Conservation (phyloP, 139 green algal genomes). For the Micractinium sp. region DNA sequence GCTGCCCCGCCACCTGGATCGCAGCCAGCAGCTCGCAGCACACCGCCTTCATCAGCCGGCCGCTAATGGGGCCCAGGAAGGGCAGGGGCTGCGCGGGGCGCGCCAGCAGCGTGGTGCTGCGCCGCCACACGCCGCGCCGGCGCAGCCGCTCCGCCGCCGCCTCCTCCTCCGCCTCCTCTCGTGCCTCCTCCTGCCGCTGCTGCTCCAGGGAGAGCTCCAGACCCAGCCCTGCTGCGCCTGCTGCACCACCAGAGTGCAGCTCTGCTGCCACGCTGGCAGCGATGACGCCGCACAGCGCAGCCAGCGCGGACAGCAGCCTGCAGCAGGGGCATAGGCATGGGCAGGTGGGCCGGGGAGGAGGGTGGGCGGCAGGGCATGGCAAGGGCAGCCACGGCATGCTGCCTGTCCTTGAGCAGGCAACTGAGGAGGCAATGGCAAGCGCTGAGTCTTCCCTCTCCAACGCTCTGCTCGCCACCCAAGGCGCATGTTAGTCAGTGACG, state of each 20-base stretch:
- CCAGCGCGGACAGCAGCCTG: constrained; percentile 19
- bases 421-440: background rate
- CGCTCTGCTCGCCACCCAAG: background rate
- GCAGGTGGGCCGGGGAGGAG: too few relatives aligned
- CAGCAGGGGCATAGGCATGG: background rate
- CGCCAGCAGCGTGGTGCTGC: background rate
- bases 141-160: background rate
- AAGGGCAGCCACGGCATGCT: background rate
- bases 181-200: background rate
- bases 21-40: constrained; percentile 13
- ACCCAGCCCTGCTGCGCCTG: background rate
- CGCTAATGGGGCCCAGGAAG: constrained; percentile 22
- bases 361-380: background rate
- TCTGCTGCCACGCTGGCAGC: background rate
- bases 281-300: background rate
- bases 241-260: background rate
- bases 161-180: background rate
- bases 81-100: background rate
- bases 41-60: background rate
- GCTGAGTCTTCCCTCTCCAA: background rate
- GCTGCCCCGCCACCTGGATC: background rate
- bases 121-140: background rate
- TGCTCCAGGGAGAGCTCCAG: background rate
- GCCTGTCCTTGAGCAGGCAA: background rate
- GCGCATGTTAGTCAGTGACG: background rate